These are phyloP conservation scores for Coemansia sp. DNA, from an alignment of 192 early-diverging fungal species.

Conservation along the genomic window DNA sequence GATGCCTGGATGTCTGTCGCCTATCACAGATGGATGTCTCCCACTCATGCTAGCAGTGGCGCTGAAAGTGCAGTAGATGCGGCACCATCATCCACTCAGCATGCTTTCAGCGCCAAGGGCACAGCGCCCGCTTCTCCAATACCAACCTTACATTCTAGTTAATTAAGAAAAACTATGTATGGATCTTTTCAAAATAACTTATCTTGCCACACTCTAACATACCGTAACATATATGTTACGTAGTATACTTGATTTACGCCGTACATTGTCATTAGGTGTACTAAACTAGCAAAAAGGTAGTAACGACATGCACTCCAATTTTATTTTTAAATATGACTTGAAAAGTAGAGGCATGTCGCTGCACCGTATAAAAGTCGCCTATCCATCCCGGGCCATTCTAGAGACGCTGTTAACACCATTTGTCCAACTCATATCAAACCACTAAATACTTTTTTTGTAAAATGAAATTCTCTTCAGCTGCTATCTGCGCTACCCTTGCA, in stretches of 20 bases:
- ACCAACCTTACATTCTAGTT: conserved; percentile 5
- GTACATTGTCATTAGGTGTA: not conserved
- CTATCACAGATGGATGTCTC: conserved; percentile 2
- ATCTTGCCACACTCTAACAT: not conserved
- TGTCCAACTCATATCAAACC: not conserved
- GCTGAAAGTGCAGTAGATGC: not conserved
- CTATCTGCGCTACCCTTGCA: conserved; percentile 18
- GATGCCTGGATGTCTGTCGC: conserved; percentile 20
- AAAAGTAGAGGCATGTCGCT: not conserved
- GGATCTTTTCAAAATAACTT: not conserved
- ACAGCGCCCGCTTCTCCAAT: not conserved
- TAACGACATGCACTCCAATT: not conserved
- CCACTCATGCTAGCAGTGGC: not conserved
- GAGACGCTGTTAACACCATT: not conserved
- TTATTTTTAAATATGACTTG: not conserved
- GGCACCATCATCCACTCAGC: not conserved
- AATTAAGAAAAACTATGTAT: not conserved
- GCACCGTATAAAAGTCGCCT: not conserved
- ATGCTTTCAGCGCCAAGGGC: not conserved
- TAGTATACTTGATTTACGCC: conserved; percentile 1
- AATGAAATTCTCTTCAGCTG: conserved; percentile 33
- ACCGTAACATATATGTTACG: not conserved
- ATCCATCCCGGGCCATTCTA: not conserved
- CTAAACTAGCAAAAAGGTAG: not conserved
- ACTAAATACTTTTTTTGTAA: not conserved